Conservation (phyloP, 2,329 filamentous ascomycete species). For the Amauroascus verrucosus region DNA sequence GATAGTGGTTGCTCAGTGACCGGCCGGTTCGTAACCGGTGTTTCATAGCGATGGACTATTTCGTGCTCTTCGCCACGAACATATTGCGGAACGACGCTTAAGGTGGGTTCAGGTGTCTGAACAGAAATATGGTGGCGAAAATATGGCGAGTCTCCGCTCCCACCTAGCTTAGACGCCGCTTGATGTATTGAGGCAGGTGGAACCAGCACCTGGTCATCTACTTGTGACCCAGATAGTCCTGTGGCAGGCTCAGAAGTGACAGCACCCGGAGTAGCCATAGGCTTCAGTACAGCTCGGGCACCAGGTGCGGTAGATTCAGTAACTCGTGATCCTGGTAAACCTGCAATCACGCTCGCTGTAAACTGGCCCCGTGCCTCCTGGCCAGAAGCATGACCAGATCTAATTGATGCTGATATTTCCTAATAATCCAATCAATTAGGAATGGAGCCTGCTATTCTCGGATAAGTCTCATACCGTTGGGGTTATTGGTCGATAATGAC, state of each 20-base stretch:
- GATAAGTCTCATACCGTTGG: constrained; percentile 1
- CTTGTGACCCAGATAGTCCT: no score
- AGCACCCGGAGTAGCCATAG: background rate
- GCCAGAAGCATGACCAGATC: background rate
- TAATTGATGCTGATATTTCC: background rate
- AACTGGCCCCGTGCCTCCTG: background rate
- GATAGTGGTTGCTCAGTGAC: background rate
- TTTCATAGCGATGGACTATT: constrained; percentile 18
- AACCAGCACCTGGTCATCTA: background rate
- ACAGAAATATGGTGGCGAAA: background rate
- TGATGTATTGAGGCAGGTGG: background rate
- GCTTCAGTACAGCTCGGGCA: background rate
- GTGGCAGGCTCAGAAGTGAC: background rate
- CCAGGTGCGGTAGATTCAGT: background rate
- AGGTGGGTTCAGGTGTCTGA: background rate
- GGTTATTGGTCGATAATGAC: constrained; percentile 54
- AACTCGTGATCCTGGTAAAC: background rate
- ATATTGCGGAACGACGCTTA: constrained; percentile 36
- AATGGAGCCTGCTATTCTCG: background rate
- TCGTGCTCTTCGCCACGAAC: constrained; percentile 38
- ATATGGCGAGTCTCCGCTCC: background rate
- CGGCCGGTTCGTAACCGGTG: background rate
- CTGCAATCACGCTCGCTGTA: background rate
- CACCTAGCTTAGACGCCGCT: background rate
- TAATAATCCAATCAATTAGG: background rate